These are phyloP conservation scores for Austroboletus eburneus DNA, from an alignment of 768 basidiomycete species.

Conservation along the genomic window DNA sequence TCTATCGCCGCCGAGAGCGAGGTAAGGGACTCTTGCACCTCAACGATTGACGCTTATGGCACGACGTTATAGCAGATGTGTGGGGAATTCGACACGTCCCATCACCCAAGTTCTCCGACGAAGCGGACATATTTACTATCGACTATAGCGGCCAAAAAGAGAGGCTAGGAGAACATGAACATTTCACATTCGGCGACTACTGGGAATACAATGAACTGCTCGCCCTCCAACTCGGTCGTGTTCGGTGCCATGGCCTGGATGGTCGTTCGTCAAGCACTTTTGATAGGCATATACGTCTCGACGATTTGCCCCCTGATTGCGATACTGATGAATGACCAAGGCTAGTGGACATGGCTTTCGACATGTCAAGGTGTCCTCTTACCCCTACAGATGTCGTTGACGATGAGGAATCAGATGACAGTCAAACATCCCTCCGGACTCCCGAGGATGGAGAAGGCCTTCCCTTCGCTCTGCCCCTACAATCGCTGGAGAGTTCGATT, in stretches of 20 bases:
- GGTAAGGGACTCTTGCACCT: conserved; percentile 9
- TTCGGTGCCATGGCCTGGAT: not conserved
- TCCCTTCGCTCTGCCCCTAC: conserved; percentile 3
- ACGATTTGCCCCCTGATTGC: conserved; percentile 7
- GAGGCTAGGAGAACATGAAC: conserved; percentile 24
- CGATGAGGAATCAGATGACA: conserved; percentile 28
- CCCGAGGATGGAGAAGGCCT: conserved; percentile 24
- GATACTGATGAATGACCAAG: conserved; percentile 4
- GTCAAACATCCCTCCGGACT: conserved; percentile 22
- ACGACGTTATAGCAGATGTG: conserved; percentile 22
- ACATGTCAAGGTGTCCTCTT: conserved; percentile 18
- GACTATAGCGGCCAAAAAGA: conserved; percentile 24
- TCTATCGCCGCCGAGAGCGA: conserved; percentile 26
- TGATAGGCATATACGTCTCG: conserved; percentile 7
- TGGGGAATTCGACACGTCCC: conserved; percentile 26
- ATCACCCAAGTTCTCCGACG: conserved; percentile 4
- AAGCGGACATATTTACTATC: conserved; percentile 19
- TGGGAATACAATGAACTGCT: conserved; percentile 24
- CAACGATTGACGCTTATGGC: conserved; percentile 7
- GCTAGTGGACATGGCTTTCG: conserved; percentile 14
- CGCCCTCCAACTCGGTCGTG: conserved; percentile 16
- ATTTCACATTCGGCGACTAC: conserved; percentile 16
- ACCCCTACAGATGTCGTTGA: conserved; percentile 25
- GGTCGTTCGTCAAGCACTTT: not conserved
- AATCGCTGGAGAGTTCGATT: not conserved